Evolutionary conservation across 352 stramenopile genomes (phyloP).

Genomic region (Phytophthora cactorum): DNA sequence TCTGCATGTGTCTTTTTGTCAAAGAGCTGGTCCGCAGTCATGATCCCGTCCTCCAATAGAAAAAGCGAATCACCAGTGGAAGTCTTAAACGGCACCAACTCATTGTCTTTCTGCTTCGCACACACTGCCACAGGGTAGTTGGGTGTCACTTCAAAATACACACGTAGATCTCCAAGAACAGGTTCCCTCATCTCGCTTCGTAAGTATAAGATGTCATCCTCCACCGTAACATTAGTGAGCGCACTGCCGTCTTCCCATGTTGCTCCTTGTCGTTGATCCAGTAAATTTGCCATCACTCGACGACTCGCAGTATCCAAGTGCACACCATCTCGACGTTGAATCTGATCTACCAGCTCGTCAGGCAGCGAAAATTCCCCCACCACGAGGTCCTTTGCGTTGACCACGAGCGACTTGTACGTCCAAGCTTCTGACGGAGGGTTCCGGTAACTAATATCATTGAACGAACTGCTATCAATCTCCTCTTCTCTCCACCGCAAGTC

Average conservation of each 20-base stretch:
- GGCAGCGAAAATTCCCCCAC: conserved; percentile 68
- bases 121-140: conserved; percentile 77
- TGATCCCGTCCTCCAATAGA: conserved; percentile 69
- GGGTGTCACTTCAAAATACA: conserved; percentile 70
- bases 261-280: conserved; percentile 55
- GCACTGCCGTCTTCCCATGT: conserved; percentile 48
- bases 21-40: conserved; percentile 54
- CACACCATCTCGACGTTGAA: conserved; percentile 62
- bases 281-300: conserved; percentile 60
- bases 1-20: conserved; percentile 50
- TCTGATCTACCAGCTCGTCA: conserved; percentile 70
- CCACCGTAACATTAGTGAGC: conserved; percentile 54
- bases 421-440: conserved; percentile 73
- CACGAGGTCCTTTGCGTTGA: conserved; percentile 50
- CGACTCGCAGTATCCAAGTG: conserved; percentile 46
- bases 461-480: conserved; percentile 56
- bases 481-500: conserved; percentile 66
- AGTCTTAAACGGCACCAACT: conserved; percentile 51
- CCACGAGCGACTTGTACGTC: conserved; percentile 38
- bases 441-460: conserved; percentile 66
- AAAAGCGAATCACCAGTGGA: conserved; percentile 53
- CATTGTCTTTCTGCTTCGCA: conserved; percentile 33
- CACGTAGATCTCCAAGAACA: conserved; percentile 61
- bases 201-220: conserved; percentile 69
- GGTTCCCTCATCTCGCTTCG: conserved; percentile 24